These are phyloP conservation scores for Fragosphaeria purpurea DNA, from an alignment of 2,329 filamentous ascomycete species.

Conservation along the genomic window DNA sequence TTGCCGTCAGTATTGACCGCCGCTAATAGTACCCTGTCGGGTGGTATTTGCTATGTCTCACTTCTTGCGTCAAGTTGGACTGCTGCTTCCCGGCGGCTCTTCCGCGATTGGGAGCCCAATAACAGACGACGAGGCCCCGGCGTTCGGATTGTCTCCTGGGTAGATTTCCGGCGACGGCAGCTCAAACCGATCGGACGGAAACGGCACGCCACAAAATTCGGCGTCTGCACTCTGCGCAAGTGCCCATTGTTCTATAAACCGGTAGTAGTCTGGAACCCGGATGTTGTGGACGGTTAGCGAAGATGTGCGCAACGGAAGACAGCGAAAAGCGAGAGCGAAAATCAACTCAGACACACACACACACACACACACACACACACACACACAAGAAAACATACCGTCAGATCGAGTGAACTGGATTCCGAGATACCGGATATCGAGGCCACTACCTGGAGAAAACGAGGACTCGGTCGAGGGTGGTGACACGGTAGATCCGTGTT, in stretches of 20 bases:
- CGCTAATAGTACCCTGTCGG: too few relatives aligned
- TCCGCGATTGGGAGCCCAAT: constrained; percentile 20
- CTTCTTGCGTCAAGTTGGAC: neutral
- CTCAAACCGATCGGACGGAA: constrained; percentile 35
- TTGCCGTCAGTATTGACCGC: too few relatives aligned
- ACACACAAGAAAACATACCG: constrained; percentile 23
- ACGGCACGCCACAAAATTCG: constrained; percentile 35
- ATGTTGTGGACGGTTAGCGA: neutral
- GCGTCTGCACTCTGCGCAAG: constrained; percentile 35
- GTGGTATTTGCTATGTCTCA: too few relatives aligned
- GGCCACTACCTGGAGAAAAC: constrained; percentile 14
- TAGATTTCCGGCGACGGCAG: constrained; percentile 37
- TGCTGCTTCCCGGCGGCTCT: constrained; percentile 16
- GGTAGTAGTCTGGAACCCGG: constrained; percentile 28
- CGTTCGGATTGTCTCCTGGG: constrained; percentile 18
- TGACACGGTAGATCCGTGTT: constrained; percentile 5
- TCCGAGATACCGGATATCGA: constrained; percentile 38
- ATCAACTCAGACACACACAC: too few relatives aligned
- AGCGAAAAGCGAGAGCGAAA: neutral
- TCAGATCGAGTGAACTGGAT: constrained; percentile 39
- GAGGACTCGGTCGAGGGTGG: constrained; percentile 8
- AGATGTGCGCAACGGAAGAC: neutral
- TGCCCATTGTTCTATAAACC: constrained; percentile 37
- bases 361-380: too few relatives aligned
- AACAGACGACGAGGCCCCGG: constrained; percentile 8